Base-by-base conservation (phyloP, 345 rosid genomes). In the Syzygium aqueum region DNA sequence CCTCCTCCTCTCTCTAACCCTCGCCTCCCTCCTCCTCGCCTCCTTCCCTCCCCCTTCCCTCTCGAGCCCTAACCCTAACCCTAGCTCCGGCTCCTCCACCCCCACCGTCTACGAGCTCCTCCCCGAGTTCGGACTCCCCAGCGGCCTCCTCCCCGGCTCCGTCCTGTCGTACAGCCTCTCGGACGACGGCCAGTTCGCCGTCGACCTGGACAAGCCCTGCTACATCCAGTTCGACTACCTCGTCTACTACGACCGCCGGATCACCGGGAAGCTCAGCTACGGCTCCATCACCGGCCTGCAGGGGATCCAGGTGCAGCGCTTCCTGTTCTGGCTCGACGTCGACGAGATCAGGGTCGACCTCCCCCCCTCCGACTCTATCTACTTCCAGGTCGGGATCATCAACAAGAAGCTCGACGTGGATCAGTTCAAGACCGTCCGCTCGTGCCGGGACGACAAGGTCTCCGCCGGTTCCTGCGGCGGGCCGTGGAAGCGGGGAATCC, bases 271-370 rank as follows among this genome's bases (percentile, higher is more conserved):
- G 80, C 93, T 97, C 87, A 85, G 94, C 27, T 95, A 94, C 85
- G 99, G 99, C 53, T 91, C 97, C 51, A 97, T 97, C 87, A 88
- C 95, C 12, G 91, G 92, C 28, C 91, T 97, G 85, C 83, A 95
- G 85, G 99, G 99, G 88, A 96, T 97, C 90, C 94, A 95, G 90
- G 99, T 97, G 83, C 94, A 92, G 87, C 90, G 91, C 50, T 86
- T 96, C 92, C 92, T 96, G 59, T 51, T 97, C 14, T 97, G 99
- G 99, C 89, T 97, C 57, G 93, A 92, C 87, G 98, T 97, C 21
- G 96, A 94, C 87, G 93, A 94, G 88, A 96, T 97, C 93, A 95
- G 91, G 90, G 99, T 96, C 15, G 99, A 97, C 92, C 93, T 97
- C 51, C 99, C 99, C 1, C 99, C 99, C 19, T 88, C 95, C 6